A percentile compares a stretch with the other conserved stretches of the same genome.
phyloP scores from a whole-genome alignment of 106 monocot species.

The Platanthera zijinensis region DNA sequence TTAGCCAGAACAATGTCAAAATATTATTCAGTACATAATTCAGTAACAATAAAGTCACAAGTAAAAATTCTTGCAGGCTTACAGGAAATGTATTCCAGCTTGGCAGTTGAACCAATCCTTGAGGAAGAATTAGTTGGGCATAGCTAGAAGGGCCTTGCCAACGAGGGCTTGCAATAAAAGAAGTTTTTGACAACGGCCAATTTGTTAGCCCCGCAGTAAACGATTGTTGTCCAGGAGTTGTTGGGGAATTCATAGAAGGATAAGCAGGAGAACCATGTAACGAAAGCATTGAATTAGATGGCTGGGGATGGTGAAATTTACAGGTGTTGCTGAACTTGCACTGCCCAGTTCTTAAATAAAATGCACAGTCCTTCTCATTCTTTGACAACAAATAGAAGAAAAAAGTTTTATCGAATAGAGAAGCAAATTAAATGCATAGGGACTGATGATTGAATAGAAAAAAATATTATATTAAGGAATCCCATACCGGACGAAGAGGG shows the following conservation, averaged over 20 bases:
- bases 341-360: slow-evolving; percentile 80
- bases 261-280: slow-evolving; percentile 70
- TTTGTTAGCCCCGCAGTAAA: slow-evolving; percentile 55
- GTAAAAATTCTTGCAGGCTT: slow-evolving; percentile 16
- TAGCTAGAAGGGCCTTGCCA: slow-evolving; percentile 85
- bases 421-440: not conserved
- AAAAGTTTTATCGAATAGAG: not conserved
- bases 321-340: slow-evolving; percentile 94
- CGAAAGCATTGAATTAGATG: slow-evolving; percentile 54
- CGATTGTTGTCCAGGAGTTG: slow-evolving; percentile 53
- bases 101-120: slow-evolving; percentile 80
- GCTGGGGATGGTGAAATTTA: slow-evolving; percentile 97
- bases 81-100: slow-evolving; percentile 80
- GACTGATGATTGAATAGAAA: not conserved
- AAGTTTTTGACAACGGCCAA: slow-evolving; percentile 69
- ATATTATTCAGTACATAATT: no score
- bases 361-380: slow-evolving; percentile 79
- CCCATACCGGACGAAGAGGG: slow-evolving; percentile 75
- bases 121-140: slow-evolving; percentile 71
- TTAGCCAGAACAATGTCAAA: no score
- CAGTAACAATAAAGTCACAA: no score
- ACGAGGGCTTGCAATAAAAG: slow-evolving; percentile 76
- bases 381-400: slow-evolving; percentile 21
- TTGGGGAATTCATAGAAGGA: slow-evolving; percentile 54
- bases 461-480: not conserved